Percentiles rank a stretch among this genome's conserved stretches.
Conservation (phyloP, 139 green algal genomes). For the Coccomyxa sp. region DNA sequence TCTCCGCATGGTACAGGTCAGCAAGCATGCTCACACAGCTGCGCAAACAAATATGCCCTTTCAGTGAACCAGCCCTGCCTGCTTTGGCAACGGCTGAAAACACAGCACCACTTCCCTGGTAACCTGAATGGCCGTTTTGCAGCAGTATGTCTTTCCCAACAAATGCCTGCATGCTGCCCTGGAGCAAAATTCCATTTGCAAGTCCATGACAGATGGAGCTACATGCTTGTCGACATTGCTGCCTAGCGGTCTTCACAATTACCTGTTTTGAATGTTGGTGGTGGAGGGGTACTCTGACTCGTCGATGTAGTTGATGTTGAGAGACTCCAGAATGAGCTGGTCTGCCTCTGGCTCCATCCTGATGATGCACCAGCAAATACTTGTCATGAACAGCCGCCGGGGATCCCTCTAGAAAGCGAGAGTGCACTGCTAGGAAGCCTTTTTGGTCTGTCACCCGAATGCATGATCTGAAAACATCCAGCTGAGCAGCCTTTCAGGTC, state of each 20-base stretch:
- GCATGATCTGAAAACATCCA: not conserved
- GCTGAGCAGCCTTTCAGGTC: too few species aligned
- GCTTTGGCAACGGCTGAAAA: not conserved
- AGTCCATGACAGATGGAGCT: too few species aligned
- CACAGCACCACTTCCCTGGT: not conserved
- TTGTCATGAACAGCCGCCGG: not conserved
- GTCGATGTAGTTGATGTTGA: slow-evolving; percentile 43
- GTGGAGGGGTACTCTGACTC: slow-evolving; percentile 37
- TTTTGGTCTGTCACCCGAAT: not conserved
- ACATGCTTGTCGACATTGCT: too few species aligned
- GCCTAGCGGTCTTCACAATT: not conserved
- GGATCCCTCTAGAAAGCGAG: not conserved
- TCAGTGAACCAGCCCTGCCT: not conserved
- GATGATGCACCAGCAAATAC: not conserved
- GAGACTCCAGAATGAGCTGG: slow-evolving; percentile 22
- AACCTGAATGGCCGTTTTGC: too few species aligned
- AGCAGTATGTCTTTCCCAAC: too few species aligned
- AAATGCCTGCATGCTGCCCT: too few species aligned
- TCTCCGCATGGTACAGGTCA: slow-evolving; percentile 41
- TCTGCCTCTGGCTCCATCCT: slow-evolving; percentile 32
- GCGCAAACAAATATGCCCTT: not conserved
- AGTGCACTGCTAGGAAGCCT: not conserved
- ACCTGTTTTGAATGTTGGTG: slow-evolving; percentile 42
- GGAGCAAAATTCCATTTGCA: too few species aligned
- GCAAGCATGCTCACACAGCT: slow-evolving; percentile 49